Conservation (phyloP, 2,329 filamentous ascomycete species). For the Arthrobotrys conoides region DNA sequence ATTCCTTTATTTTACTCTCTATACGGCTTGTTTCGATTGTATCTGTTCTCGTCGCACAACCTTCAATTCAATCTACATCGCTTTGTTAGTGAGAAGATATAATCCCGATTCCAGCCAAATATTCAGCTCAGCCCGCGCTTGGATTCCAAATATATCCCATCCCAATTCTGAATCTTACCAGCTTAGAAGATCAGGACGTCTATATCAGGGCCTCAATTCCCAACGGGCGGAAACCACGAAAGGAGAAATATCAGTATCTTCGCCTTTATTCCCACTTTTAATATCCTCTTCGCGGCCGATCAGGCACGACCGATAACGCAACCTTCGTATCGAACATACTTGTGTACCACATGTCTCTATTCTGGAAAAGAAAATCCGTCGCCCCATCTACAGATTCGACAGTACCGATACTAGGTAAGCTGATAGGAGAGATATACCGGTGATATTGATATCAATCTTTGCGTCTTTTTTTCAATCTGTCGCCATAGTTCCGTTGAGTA, state of each 20-base stretch:
- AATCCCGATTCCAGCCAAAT: slow-evolving; percentile 2
- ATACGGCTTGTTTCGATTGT: neutral
- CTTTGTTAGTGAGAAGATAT: slow-evolving; percentile 3
- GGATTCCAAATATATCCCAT: slow-evolving; percentile 33
- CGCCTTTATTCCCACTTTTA: neutral
- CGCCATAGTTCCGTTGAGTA: slow-evolving; percentile 6
- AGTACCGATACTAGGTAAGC: slow-evolving; percentile 57
- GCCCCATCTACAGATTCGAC: slow-evolving; percentile 60
- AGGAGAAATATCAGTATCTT: neutral
- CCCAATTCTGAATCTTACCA: slow-evolving; percentile 8
- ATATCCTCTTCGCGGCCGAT: slow-evolving; percentile 14
- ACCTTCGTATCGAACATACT: neutral
- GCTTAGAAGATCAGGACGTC: neutral
- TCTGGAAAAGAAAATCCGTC: slow-evolving; percentile 60
- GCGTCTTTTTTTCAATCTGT: slow-evolving; percentile 25
- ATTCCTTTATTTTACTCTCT: neutral
- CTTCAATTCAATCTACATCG: neutral
- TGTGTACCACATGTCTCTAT: slow-evolving; percentile 45
- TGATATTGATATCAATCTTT: slow-evolving; percentile 13
- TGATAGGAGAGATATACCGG: neutral
- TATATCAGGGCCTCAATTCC: slow-evolving; percentile 9
- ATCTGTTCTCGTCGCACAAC: neutral
- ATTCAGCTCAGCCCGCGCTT: slow-evolving; percentile 12
- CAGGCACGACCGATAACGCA: slow-evolving; percentile 9
- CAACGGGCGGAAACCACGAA: neutral